A percentile compares a stretch with the other conserved stretches of the same genome.
These are phyloP conservation scores for Kodamaea lidongshanica DNA, from an alignment of 805 yeast genomes.

Conservation along the genomic window DNA sequence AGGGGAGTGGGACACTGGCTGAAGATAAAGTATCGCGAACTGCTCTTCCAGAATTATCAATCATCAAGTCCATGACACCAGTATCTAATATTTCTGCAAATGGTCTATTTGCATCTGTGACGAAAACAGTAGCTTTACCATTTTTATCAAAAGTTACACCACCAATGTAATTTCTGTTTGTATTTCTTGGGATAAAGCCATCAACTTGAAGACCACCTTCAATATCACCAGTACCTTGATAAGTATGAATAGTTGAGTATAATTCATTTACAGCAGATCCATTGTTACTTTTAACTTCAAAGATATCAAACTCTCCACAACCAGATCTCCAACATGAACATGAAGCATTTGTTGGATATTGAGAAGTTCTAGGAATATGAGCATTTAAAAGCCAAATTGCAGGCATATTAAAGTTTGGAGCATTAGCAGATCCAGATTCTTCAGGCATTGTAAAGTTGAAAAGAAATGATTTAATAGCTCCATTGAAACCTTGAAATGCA, in stretches of 20 bases:
- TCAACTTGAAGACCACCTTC: slow-evolving; percentile 52
- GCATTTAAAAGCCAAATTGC: slow-evolving; percentile 75
- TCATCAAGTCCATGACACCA: slow-evolving; percentile 45
- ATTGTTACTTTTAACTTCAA: slow-evolving; percentile 65
- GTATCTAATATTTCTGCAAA: too few relatives aligned
- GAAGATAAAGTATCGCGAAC: slow-evolving; percentile 21
- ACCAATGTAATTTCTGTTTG: slow-evolving; percentile 48
- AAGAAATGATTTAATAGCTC: slow-evolving; percentile 62
- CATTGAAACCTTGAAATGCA: slow-evolving; percentile 66
- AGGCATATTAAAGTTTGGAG: slow-evolving; percentile 52
- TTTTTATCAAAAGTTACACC: slow-evolving; percentile 63
- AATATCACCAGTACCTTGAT: slow-evolving; percentile 63
- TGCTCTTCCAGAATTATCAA: slow-evolving; percentile 31
- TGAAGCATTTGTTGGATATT: slow-evolving; percentile 52
- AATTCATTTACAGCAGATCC: slow-evolving; percentile 40
- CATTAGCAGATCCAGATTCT: slow-evolving; percentile 33
- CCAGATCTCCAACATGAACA: slow-evolving; percentile 77
- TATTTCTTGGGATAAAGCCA: slow-evolving; percentile 54
- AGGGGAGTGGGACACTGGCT: slow-evolving; percentile 15
- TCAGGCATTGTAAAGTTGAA: slow-evolving; percentile 66
- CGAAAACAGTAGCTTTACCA: slow-evolving; percentile 57
- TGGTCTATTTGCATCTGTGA: slow-evolving; percentile 49
- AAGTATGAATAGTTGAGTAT: slow-evolving; percentile 67
- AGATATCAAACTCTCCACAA: slow-evolving; percentile 74
- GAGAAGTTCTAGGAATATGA: slow-evolving; percentile 68